A percentile compares a stretch with the other conserved stretches of the same genome.
Conservation (phyloP, 768 basidiomycete species). For the Auricularia sp. region DNA sequence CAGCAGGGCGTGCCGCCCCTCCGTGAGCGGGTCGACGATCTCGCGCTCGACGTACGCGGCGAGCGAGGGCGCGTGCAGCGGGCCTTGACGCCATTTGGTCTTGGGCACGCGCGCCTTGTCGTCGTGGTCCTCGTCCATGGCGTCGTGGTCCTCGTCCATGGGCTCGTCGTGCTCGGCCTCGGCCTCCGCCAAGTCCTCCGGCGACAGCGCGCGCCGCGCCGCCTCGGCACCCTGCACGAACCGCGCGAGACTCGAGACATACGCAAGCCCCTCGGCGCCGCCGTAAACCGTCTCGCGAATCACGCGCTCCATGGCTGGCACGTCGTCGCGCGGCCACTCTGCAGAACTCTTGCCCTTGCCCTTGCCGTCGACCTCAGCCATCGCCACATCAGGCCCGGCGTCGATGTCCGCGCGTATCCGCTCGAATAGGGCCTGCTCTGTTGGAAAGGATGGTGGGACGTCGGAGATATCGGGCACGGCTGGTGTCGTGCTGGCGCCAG, state of each 20-base stretch:
- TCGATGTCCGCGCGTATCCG: not conserved
- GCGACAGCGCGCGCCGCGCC: not conserved
- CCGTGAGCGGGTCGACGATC: slow-evolving; percentile 31
- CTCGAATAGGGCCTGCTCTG: not conserved
- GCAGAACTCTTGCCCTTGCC: not conserved
- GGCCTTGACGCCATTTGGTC: not conserved
- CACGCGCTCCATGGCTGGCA: slow-evolving; percentile 38
- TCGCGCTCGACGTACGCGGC: slow-evolving; percentile 31
- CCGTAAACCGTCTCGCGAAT: slow-evolving; percentile 69
- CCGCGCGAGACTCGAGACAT: slow-evolving; percentile 66
- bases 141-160: not conserved
- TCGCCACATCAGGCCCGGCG: not conserved
- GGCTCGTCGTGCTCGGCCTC: too few relatives aligned
- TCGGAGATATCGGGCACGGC: not conserved
- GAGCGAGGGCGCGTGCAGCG: slow-evolving; percentile 14
- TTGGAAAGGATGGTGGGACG: not conserved
- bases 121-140: slow-evolving; percentile 2
- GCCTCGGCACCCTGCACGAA: slow-evolving; percentile 32
- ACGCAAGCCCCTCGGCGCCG: slow-evolving; percentile 65
- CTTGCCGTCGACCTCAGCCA: not conserved
- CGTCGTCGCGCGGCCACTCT: not conserved
- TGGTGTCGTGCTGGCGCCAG: not conserved
- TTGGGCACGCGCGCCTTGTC: not conserved
- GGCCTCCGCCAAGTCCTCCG: not conserved
- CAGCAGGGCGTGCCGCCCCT: slow-evolving; percentile 29